Evolutionary conservation across 768 basidiomycete species (phyloP).

Genomic region (Filobasidium floriforme): DNA sequence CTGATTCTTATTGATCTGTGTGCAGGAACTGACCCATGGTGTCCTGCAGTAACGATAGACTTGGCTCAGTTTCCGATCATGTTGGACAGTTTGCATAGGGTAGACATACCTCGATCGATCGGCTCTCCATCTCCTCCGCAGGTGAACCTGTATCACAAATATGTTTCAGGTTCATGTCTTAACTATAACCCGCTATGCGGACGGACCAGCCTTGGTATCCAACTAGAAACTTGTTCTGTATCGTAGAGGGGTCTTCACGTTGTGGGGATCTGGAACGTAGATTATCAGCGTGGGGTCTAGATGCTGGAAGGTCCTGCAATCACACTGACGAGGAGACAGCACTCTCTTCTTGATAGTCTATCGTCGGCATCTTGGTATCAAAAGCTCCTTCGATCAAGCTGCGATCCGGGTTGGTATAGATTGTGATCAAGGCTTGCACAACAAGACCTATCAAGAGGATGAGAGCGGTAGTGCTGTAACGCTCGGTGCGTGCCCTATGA

Average conservation of each 20-base stretch:
- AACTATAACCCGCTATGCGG: not conserved
- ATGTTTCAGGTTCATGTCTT: not conserved
- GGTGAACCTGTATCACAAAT: slow-evolving; percentile 54
- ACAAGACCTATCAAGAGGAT: not conserved
- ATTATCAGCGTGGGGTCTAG: too few relatives aligned
- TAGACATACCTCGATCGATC: slow-evolving; percentile 54
- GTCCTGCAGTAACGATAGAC: not conserved
- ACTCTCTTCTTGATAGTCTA: too few relatives aligned
- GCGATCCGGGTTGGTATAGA: not conserved
- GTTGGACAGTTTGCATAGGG: too few relatives aligned
- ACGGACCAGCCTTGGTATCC: slow-evolving; percentile 80
- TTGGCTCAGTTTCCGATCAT: too few relatives aligned
- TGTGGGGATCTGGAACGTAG: too few relatives aligned
- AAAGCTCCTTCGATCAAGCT: not conserved
- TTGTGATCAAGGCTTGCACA: not conserved
- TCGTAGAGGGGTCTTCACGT: slow-evolving; percentile 56
- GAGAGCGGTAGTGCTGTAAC: not conserved
- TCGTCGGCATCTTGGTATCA: too few relatives aligned
- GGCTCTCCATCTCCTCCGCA: slow-evolving; percentile 64
- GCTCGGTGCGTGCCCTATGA: too few relatives aligned
- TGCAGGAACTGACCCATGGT: not conserved
- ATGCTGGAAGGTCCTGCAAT: too few relatives aligned
- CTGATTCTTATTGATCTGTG: not conserved
- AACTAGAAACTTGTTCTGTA: slow-evolving; percentile 74
- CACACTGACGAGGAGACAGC: too few relatives aligned